Percentiles rank a stretch among this genome's conserved stretches.
These are phyloP conservation scores for Saturnispora sanitii DNA, from an alignment of 805 yeast genomes.

Conservation along the genomic window DNA sequence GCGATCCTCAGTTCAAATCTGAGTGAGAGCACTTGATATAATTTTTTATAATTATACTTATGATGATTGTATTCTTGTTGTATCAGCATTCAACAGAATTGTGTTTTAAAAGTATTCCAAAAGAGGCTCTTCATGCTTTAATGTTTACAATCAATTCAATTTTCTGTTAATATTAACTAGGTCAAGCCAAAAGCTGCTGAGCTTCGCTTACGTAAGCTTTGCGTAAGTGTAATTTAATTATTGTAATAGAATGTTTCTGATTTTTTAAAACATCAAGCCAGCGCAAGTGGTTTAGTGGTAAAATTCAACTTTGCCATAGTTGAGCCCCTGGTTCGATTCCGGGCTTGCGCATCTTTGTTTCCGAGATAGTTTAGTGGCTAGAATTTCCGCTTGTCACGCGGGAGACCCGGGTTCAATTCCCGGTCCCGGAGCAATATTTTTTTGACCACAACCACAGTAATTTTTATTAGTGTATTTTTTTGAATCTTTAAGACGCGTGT, in stretches of 20 bases:
- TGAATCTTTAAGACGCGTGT: neutral
- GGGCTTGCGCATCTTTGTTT: constrained; percentile 20
- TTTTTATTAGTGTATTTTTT: neutral
- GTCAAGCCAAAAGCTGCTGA: no score
- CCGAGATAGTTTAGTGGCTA: constrained; percentile 35
- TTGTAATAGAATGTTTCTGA: no score
- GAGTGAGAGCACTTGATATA: constrained; percentile 18
- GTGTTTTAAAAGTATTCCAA: no score
- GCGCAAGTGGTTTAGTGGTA: constrained; percentile 24
- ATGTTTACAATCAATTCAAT: no score
- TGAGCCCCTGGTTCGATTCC: constrained; percentile 25
- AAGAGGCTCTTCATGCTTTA: no score
- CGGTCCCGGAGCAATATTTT: constrained; percentile 29
- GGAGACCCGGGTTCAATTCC: constrained; percentile 36
- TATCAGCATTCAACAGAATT: no score
- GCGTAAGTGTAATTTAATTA: no score
- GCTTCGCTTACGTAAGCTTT: no score
- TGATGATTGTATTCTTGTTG: no score
- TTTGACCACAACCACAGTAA: neutral
- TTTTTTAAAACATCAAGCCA: no score
- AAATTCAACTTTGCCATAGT: constrained; percentile 23
- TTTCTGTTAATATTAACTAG: no score
- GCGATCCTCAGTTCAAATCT: constrained; percentile 17
- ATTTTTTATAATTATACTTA: no score
- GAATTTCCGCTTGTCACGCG: constrained; percentile 37